These are phyloP conservation scores for Orbilia ellipsospora DNA, from an alignment of 2,329 filamentous ascomycete genomes.

Conservation along the genomic window DNA sequence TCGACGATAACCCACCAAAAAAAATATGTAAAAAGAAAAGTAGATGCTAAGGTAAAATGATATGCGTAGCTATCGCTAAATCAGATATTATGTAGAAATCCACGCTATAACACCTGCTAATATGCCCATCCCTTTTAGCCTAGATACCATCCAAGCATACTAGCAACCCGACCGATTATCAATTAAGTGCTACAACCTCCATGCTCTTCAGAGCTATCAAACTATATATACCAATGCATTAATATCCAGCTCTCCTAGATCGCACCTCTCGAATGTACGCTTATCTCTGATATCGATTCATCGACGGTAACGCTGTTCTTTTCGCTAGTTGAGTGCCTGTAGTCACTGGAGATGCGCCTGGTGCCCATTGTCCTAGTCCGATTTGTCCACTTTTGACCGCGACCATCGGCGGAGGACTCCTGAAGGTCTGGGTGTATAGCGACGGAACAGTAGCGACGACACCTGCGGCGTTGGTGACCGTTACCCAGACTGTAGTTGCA, in stretches of 20 bases:
- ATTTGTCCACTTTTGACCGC: slow-evolving; percentile 46
- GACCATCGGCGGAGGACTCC: slow-evolving; percentile 25
- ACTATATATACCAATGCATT: background rate
- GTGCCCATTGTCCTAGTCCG: slow-evolving; percentile 40
- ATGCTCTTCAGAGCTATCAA: background rate
- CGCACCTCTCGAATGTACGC: slow-evolving; percentile 2
- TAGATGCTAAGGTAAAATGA: background rate
- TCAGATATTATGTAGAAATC: slow-evolving; percentile 8
- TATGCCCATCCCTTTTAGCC: background rate
- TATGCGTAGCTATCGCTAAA: slow-evolving; percentile 1
- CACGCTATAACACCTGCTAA: slow-evolving; percentile 1
- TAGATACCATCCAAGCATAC: slow-evolving; percentile 4
- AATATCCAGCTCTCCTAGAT: background rate
- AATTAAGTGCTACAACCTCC: background rate
- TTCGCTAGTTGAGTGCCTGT: slow-evolving; percentile 19
- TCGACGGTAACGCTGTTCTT: slow-evolving; percentile 15
- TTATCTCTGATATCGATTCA: slow-evolving; percentile 14
- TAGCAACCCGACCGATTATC: background rate
- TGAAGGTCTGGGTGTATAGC: slow-evolving; percentile 45
- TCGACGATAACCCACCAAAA: no score
- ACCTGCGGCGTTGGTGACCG: slow-evolving; percentile 44
- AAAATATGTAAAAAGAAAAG: background rate
- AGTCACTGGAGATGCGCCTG: slow-evolving; percentile 23
- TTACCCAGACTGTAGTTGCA: slow-evolving; percentile 51
- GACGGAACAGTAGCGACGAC: slow-evolving; percentile 39